These are phyloP conservation scores for Phialophora verrucosa DNA, from an alignment of 2,329 filamentous ascomycete genomes.

Conservation along the genomic window DNA sequence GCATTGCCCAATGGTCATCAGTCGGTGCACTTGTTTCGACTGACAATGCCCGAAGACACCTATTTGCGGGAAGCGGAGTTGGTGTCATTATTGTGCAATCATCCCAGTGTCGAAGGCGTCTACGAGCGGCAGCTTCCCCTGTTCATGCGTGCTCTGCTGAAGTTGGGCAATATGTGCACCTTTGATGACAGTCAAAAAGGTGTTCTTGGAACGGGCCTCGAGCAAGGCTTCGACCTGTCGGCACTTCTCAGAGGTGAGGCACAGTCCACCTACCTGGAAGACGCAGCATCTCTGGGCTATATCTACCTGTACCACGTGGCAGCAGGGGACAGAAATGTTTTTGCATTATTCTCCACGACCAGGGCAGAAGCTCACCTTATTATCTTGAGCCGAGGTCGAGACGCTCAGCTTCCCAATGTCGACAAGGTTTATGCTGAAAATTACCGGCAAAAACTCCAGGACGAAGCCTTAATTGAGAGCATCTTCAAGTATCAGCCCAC, in stretches of 20 bases:
- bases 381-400: slow-evolving; percentile 81
- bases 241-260: slow-evolving; percentile 71
- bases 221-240: slow-evolving; percentile 88
- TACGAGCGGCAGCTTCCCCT: slow-evolving; percentile 94
- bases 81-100: slow-evolving; percentile 81
- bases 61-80: slow-evolving; percentile 86
- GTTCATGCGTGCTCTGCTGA: slow-evolving; percentile 82
- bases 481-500: slow-evolving; percentile 87
- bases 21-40: slow-evolving; percentile 90
- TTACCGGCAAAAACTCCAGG: slow-evolving; percentile 66
- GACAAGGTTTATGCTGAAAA: slow-evolving; percentile 85
- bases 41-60: slow-evolving; percentile 85
- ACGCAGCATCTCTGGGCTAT: slow-evolving; percentile 74
- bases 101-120: slow-evolving; percentile 93
- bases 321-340: slow-evolving; percentile 88
- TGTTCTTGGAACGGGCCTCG: slow-evolving; percentile 88
- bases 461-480: slow-evolving; percentile 75
- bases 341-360: slow-evolving; percentile 87
- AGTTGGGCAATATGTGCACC: slow-evolving; percentile 87
- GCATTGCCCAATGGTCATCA: slow-evolving; percentile 94
- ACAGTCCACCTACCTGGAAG: slow-evolving; percentile 76
- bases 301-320: slow-evolving; percentile 92
- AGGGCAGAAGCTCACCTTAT: slow-evolving; percentile 82
- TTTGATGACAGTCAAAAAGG: slow-evolving; percentile 91
- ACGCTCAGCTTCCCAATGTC: slow-evolving; percentile 86